These are phyloP conservation scores for Rhynchospora pubera DNA, from an alignment of 176 grass and related monocot genomes.

Conservation along the genomic window DNA sequence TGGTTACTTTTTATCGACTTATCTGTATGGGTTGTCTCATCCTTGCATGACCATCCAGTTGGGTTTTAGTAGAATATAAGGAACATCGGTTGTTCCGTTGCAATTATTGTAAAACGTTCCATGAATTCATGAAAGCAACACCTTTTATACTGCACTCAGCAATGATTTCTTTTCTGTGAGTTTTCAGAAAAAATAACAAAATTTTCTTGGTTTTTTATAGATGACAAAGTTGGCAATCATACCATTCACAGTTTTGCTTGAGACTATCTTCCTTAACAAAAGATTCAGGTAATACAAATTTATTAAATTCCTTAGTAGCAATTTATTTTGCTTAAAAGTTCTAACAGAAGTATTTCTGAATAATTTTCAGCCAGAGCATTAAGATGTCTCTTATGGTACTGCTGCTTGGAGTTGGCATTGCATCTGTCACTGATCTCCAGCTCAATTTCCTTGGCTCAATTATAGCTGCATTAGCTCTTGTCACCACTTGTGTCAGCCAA, in stretches of 20 bases:
- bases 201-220: conserved; percentile 24
- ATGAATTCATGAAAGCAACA: background rate
- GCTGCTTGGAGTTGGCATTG: conserved; percentile 75
- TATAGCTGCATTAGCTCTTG: conserved; percentile 58
- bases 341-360: background rate
- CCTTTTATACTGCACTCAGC: background rate
- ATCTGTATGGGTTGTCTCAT: background rate
- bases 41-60: no score
- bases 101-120: background rate
- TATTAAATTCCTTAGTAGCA: background rate
- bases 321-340: background rate
- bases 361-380: conserved; percentile 59
- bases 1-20: background rate
- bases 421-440: conserved; percentile 80
- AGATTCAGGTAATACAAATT: conserved; percentile 67
- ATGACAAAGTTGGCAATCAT: conserved; percentile 99
- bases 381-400: conserved; percentile 71
- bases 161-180: background rate
- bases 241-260: conserved; percentile 88
- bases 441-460: conserved; percentile 79
- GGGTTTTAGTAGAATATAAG: background rate
- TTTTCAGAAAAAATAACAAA: background rate
- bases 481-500: conserved; percentile 75
- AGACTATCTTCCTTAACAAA: conserved; percentile 75
- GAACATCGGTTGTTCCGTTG: background rate